phyloP scores from a whole-genome alignment of 192 early-diverging fungal species.

The Spizellomyces sp. region DNA sequence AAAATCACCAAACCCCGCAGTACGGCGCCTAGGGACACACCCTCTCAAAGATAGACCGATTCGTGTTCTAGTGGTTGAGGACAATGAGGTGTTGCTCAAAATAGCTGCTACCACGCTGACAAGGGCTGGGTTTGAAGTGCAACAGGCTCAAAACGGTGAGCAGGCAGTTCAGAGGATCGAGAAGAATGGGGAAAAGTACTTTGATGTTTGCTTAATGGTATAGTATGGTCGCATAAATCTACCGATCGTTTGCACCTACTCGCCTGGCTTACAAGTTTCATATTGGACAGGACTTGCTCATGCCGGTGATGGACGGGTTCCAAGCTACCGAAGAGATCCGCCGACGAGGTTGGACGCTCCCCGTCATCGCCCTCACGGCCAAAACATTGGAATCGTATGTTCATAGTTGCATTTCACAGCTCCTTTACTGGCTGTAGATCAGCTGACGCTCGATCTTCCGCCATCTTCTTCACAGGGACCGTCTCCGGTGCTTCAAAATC shows the following conservation, averaged over 20 bases:
- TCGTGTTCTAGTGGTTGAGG: conserved; percentile 44
- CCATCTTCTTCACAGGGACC: conserved; percentile 23
- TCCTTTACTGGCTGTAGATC: not conserved
- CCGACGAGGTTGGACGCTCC: conserved; percentile 26
- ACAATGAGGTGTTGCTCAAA: conserved; percentile 36
- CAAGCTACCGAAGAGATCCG: conserved; percentile 36
- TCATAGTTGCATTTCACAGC: not conserved
- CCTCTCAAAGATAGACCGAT: conserved; percentile 25
- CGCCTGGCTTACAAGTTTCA: not conserved
- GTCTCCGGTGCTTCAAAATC: conserved; percentile 36
- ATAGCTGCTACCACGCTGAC: conserved; percentile 35
- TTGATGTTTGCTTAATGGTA: conserved; percentile 38
- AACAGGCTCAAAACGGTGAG: conserved; percentile 32
- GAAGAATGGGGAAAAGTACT: conserved; percentile 28
- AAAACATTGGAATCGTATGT: conserved; percentile 38
- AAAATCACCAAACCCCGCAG: conserved; percentile 19
- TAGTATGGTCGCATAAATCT: not conserved
- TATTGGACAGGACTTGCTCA: conserved; percentile 37
- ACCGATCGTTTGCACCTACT: not conserved
- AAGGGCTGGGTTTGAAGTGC: conserved; percentile 34
- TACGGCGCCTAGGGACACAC: conserved; percentile 25
- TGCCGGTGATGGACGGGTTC: conserved; percentile 45
- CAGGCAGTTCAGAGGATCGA: conserved; percentile 28
- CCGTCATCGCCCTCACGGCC: conserved; percentile 41
- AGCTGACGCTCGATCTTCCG: conserved; percentile 1